Base-by-base conservation (phyloP, 2,329 filamentous ascomycete genomes). In the Pseudogymnoascus sp. region DNA sequence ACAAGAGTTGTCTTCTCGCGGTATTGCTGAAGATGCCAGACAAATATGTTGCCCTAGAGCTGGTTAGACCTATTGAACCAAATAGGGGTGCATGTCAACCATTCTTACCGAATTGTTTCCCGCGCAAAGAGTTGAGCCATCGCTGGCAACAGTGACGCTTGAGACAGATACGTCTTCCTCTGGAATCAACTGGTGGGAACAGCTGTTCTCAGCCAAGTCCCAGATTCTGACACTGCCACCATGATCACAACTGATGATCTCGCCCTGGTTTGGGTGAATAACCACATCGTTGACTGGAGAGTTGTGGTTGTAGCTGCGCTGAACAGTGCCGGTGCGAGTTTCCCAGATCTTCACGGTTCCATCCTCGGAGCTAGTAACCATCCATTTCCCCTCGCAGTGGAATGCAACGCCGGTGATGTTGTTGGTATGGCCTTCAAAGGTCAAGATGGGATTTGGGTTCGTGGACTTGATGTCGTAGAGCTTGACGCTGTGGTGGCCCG, bases 381-480 rank as follows among this genome's bases (percentile, higher is more conserved):
- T 97, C 94, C 94, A 99, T 78, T 99, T 99, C 9, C 93, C 92
- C 76, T 99, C 94, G 74, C 93, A 97, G 75, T 99, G 94, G 74
- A 99, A 99, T 9, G 92, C 92, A 55, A 99, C 90, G 44, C 94
- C 94, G 0, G 94, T 99, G 73, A 99, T 88, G 71, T 99, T 99
- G 68, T 88, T 91, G 10, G 91, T 94, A 77, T 99, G 94, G 42
- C 94, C 94, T 73, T 97, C 93, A 71, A 99, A 97, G 17, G 89
- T 92, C 71, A 97, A 85, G 25, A 97, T 82, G 1, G 94, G 89
- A 67, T 93, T 94, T 2, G 94, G 92, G 71, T 97, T 97, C n/a
- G 91, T 93, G 13, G 92, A 96, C 73, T 96, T 96, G 80, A 97
- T 96, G 72, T 99, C 94, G 79, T 95, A 99, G 63, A 99, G 89